A percentile compares a stretch with the other conserved stretches of the same genome.
phyloP scores from a whole-genome alignment of 2,329 filamentous ascomycete genomes.

The Epichloe brachyelytri region DNA sequence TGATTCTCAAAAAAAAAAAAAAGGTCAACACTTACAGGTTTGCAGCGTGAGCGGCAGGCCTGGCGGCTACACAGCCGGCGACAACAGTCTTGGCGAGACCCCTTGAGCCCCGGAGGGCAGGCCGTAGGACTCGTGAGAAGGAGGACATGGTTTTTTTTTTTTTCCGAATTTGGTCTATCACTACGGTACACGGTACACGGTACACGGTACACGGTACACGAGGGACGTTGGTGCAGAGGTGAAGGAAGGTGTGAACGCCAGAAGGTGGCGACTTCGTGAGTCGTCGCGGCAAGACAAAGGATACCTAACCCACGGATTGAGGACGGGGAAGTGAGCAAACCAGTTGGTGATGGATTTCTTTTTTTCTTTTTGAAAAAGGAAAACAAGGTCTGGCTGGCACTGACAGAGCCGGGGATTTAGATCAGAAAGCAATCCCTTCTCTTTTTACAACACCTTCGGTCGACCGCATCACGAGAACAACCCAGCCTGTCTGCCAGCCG shows the following conservation, averaged over 20 bases:
- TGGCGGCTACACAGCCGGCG: not conserved
- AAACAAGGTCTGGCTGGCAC: too few relatives aligned
- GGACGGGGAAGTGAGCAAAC: too few relatives aligned
- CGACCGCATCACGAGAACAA: too few relatives aligned
- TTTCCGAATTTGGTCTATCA: too few relatives aligned
- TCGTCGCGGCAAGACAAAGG: too few relatives aligned
- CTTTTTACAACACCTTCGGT: not conserved
- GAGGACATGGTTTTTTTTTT: slow-evolving; percentile 26
- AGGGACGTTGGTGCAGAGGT: not conserved
- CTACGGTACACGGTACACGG: too few relatives aligned
- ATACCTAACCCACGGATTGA: too few relatives aligned
- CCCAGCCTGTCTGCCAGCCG: not conserved
- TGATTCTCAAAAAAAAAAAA: not conserved
- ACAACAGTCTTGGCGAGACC: slow-evolving; percentile 19
- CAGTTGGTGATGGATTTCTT: too few relatives aligned
- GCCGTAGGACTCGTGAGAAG: slow-evolving; percentile 36
- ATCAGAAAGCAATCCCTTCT: not conserved
- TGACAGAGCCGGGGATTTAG: too few relatives aligned
- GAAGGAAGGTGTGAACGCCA: not conserved
- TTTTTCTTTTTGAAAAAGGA: too few relatives aligned
- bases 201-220: too few relatives aligned
- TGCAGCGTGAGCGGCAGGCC: not conserved
- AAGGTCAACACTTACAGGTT: slow-evolving; percentile 13
- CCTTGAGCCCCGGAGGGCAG: slow-evolving; percentile 34
- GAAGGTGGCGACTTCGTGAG: too few relatives aligned